These are phyloP conservation scores for Coemansia sp. DNA, from an alignment of 192 early-diverging fungal species.

Conservation along the genomic window DNA sequence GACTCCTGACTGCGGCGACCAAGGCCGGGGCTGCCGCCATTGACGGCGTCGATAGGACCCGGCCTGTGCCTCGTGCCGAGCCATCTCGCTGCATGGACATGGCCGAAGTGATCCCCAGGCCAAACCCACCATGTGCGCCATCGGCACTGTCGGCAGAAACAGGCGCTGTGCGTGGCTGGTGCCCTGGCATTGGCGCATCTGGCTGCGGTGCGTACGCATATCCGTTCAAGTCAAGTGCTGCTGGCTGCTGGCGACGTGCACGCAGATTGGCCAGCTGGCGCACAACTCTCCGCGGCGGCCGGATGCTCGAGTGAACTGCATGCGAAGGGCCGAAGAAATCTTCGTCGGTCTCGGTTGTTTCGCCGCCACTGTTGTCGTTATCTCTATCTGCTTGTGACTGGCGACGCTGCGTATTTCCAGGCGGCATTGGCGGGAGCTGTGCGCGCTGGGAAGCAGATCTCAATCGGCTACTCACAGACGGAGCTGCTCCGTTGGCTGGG, in stretches of 20 bases:
- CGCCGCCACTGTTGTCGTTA: conserved; percentile 22
- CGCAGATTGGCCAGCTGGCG: conserved; percentile 44
- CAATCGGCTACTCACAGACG: neutral
- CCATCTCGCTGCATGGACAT: neutral
- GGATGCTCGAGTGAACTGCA: conserved; percentile 37
- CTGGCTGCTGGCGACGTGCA: conserved; percentile 19
- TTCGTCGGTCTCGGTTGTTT: conserved; percentile 52
- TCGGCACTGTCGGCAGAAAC: neutral
- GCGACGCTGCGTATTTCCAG: neutral
- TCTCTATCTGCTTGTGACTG: neutral
- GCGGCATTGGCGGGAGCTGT: neutral
- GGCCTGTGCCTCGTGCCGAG: conserved; percentile 6
- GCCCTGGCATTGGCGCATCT: neutral
- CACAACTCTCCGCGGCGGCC: conserved; percentile 39
- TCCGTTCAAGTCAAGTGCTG: conserved; percentile 19
- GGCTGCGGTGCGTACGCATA: conserved; percentile 1
- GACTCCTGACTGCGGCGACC: conserved; percentile 1
- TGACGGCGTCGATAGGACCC: conserved; percentile 37
- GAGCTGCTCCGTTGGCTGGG: neutral
- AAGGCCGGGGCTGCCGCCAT: conserved; percentile 11
- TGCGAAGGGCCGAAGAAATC: conserved; percentile 40
- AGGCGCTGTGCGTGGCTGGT: conserved; percentile 33
- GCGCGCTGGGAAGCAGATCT: neutral
- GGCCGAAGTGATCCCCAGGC: conserved; percentile 34
- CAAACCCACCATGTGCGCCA: conserved; percentile 11